phyloP scores from a whole-genome alignment of 2,329 filamentous ascomycete genomes.

The Tolypocladium paradoxum region DNA sequence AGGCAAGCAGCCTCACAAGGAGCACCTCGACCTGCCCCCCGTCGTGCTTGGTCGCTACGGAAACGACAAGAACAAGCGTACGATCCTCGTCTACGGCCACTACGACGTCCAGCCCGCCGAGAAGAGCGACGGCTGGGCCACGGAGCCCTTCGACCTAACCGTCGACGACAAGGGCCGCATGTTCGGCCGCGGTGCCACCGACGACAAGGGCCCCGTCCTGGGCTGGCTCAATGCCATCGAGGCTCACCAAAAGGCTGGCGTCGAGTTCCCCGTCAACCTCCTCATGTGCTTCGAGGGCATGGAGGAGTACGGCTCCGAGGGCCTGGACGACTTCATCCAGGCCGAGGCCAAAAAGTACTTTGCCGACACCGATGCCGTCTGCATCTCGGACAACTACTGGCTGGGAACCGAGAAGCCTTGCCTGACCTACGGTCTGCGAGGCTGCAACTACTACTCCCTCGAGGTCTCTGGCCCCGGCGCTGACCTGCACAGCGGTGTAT shows the following conservation, averaged over 20 bases:
- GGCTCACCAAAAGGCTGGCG: constrained; percentile 86
- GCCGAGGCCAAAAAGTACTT: constrained; percentile 90
- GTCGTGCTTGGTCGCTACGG: constrained; percentile 90
- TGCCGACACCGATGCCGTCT: constrained; percentile 89
- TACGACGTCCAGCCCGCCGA: constrained; percentile 97
- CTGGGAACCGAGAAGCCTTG: constrained; percentile 97
- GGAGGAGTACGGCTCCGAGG: constrained; percentile 98
- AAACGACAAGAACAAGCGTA: constrained; percentile 83
- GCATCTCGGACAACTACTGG: constrained; percentile 99
- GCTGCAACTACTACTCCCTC: constrained; percentile 95
- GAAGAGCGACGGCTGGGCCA: constrained; percentile 89
- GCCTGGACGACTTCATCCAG: constrained; percentile 87
- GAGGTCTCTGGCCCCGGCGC: constrained; percentile 84
- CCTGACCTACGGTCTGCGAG: constrained; percentile 90
- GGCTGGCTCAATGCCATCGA: constrained; percentile 98
- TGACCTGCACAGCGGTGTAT: constrained; percentile 93
- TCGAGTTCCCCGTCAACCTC: constrained; percentile 94
- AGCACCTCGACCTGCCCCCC: constrained; percentile 82
- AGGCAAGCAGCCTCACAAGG: constrained; percentile 85
- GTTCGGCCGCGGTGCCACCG: constrained; percentile 90
- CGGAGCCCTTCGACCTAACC: constrained; percentile 81
- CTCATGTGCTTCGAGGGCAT: constrained; percentile 99
- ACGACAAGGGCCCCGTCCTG: constrained; percentile 95
- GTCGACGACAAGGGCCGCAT: constrained; percentile 88
- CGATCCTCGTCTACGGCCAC: constrained; percentile 93